These are phyloP conservation scores for Capsella rubella DNA, from an alignment of 441 rosid genomes.

Conservation along the genomic window DNA sequence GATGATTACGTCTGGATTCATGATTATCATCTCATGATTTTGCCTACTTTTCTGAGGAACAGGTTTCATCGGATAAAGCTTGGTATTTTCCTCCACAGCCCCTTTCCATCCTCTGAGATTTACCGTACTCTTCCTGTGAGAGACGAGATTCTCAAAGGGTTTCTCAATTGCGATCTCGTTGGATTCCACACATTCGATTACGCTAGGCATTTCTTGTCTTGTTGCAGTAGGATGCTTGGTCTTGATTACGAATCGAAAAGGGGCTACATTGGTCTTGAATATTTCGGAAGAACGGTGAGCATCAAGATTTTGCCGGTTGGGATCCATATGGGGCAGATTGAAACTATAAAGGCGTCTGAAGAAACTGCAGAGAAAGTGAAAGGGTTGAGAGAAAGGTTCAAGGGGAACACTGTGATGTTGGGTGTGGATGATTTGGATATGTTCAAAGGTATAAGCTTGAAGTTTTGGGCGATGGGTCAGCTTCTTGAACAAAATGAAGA, in stretches of 20 bases:
- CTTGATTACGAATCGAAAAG: slow-evolving; percentile 78
- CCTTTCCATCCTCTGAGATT: slow-evolving; percentile 82
- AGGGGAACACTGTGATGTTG: slow-evolving; percentile 63
- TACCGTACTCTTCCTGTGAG: slow-evolving; percentile 73
- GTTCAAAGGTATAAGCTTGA: slow-evolving; percentile 77
- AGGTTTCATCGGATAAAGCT: slow-evolving; percentile 59
- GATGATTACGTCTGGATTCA: slow-evolving; percentile 86
- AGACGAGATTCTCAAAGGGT: slow-evolving; percentile 70
- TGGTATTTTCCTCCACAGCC: slow-evolving; percentile 76
- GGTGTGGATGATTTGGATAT: slow-evolving; percentile 86
- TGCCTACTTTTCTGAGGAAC: slow-evolving; percentile 72
- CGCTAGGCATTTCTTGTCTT: slow-evolving; percentile 86
- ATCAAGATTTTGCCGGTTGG: slow-evolving; percentile 82
- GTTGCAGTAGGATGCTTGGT: slow-evolving; percentile 84
- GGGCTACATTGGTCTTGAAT: slow-evolving; percentile 84
- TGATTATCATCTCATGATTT: slow-evolving; percentile 81
- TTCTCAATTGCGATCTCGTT: slow-evolving; percentile 79
- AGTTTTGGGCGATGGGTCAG: slow-evolving; percentile 71
- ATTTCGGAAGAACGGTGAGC: slow-evolving; percentile 75
- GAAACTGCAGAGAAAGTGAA: slow-evolving; percentile 54
- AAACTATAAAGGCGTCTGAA: slow-evolving; percentile 52
- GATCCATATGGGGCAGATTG: slow-evolving; percentile 77
- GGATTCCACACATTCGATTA: slow-evolving; percentile 91
- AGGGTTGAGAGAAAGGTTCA: slow-evolving; percentile 60
- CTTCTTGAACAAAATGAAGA: slow-evolving; percentile 57